Percentiles rank a stretch among this genome's conserved stretches.
Conservation (phyloP, 768 basidiomycete genomes). For the Podaxis sp. region DNA sequence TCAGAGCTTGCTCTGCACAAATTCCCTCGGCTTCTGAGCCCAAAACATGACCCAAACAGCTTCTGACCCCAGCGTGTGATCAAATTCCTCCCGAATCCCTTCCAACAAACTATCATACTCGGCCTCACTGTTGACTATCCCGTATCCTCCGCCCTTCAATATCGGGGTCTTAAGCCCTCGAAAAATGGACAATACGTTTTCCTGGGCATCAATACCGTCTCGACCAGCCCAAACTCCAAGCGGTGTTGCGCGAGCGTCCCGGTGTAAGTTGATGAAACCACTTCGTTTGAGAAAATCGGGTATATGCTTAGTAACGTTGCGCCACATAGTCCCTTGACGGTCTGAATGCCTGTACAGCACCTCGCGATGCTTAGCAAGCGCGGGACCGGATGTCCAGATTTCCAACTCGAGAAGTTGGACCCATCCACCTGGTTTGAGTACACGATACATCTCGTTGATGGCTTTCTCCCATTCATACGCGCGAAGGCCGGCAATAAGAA, state of each 20-base stretch:
- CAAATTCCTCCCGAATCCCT: background rate
- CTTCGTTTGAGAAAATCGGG: slow-evolving; percentile 1
- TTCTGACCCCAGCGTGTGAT: background rate
- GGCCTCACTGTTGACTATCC: background rate
- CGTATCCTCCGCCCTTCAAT: background rate
- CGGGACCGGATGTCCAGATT: background rate
- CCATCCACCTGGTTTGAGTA: slow-evolving; percentile 9
- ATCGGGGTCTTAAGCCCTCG: background rate
- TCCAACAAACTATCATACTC: background rate
- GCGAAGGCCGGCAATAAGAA: slow-evolving; percentile 6
- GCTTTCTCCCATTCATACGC: slow-evolving; percentile 4
- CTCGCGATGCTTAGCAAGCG: slow-evolving; percentile 1
- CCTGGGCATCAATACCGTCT: slow-evolving; percentile 2
- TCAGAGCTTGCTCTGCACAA: background rate
- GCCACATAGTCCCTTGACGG: background rate
- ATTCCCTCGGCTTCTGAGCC: background rate
- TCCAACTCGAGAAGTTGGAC: slow-evolving; percentile 3
- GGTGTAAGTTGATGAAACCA: background rate
- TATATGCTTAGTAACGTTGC: background rate
- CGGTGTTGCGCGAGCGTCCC: background rate
- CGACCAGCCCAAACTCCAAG: slow-evolving; percentile 2
- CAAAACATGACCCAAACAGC: background rate
- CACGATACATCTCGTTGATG: slow-evolving; percentile 4
- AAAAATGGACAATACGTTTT: background rate
- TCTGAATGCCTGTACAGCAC: background rate